A percentile compares a stretch with the other conserved stretches of the same genome.
phyloP scores from a whole-genome alignment of 441 rosid species.

The Jatropha podagrica region DNA sequence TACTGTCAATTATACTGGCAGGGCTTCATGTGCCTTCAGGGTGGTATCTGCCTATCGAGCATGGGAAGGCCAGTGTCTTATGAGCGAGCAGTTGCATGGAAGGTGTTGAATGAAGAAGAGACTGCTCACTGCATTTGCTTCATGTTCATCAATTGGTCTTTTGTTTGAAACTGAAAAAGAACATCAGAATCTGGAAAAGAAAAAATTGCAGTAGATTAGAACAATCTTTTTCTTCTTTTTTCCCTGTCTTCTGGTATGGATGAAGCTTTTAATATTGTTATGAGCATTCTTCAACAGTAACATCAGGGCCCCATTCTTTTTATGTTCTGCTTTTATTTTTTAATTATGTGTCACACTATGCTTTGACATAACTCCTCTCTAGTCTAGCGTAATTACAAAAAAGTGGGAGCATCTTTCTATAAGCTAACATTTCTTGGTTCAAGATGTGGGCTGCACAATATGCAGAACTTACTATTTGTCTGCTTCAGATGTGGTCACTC shows the following conservation, averaged over 20 bases:
- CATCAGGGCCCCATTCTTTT: slow-evolving; percentile 24
- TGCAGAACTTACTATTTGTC: neutral
- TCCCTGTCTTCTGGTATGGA: neutral
- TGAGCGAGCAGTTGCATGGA: slow-evolving; percentile 98
- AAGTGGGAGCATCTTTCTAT: slow-evolving; percentile 13
- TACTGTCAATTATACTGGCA: slow-evolving; percentile 17
- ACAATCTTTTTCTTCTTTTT: neutral
- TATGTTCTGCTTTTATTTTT: slow-evolving; percentile 23
- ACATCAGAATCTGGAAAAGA: neutral
- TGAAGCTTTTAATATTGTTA: slow-evolving; percentile 14
- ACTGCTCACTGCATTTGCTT: slow-evolving; percentile 92
- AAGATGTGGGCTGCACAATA: neutral
- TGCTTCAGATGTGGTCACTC: neutral
- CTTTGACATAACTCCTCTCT: neutral
- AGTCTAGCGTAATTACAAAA: slow-evolving; percentile 7
- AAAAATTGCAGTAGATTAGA: neutral
- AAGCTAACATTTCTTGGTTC: slow-evolving; percentile 8
- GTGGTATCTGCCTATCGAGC: slow-evolving; percentile 93
- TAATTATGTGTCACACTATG: slow-evolving; percentile 22
- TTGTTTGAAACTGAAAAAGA: slow-evolving; percentile 52
- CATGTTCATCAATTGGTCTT: slow-evolving; percentile 96
- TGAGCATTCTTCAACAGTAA: slow-evolving; percentile 24
- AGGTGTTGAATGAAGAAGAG: slow-evolving; percentile 90
- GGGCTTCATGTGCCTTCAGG: slow-evolving; percentile 90
- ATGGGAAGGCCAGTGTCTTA: slow-evolving; percentile 97